phyloP scores from a whole-genome alignment of 345 rosid genomes.

The Lepidium didymum region DNA sequence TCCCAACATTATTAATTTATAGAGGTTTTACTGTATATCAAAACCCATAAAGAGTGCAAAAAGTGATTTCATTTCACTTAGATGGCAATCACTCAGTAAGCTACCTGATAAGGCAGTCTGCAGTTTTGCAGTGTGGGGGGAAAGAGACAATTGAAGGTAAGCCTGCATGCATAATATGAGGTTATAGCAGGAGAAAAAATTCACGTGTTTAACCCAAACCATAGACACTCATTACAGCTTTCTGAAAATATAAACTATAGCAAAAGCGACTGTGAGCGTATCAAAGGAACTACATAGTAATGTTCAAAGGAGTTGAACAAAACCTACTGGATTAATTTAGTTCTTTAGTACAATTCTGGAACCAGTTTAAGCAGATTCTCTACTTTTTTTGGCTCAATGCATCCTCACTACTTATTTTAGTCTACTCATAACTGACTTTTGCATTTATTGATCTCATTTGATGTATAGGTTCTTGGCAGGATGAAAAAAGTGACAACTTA shows the following conservation, averaged over 20 bases:
- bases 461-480: background rate
- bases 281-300: background rate
- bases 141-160: conserved; percentile 73
- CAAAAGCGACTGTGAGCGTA: background rate
- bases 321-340: conserved; percentile 3
- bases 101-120: conserved; percentile 67
- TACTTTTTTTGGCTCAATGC: background rate
- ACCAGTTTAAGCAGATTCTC: background rate
- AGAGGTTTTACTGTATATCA: no score
- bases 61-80: background rate
- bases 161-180: conserved; percentile 39
- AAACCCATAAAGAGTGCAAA: background rate
- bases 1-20: no score
- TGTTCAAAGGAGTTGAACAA: background rate
- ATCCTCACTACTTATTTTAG: background rate
- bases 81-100: conserved; percentile 8
- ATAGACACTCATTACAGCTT: background rate
- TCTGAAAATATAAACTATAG: background rate
- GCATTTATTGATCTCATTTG: background rate
- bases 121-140: conserved; percentile 63
- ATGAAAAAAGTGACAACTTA: conserved; percentile 26
- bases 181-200: conserved; percentile 25
- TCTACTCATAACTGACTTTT: background rate
- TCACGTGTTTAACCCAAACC: background rate
- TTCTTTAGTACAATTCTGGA: background rate